Percentiles rank a stretch among this genome's conserved stretches.
Conservation (phyloP, 805 yeast species). For the Nematodospora valgi region DNA sequence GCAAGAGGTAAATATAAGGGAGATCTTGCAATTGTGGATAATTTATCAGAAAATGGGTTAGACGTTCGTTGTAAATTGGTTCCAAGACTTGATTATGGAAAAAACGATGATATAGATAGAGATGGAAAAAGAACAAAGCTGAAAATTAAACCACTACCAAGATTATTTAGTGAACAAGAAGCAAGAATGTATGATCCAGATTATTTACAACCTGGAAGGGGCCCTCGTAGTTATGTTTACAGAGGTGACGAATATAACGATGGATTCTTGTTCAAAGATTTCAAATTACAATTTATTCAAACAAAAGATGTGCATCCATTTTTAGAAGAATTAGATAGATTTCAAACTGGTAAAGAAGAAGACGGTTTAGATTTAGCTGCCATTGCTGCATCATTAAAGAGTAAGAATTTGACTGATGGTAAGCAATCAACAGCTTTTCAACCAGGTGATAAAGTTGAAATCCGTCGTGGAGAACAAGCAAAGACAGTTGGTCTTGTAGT, state of each 20-base stretch:
- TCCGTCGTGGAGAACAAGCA: constrained; percentile 89
- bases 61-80: constrained; percentile 92
- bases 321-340: constrained; percentile 81
- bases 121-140: constrained; percentile 47
- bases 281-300: constrained; percentile 75
- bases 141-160: constrained; percentile 76
- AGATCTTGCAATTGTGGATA: constrained; percentile 90
- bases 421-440: constrained; percentile 54
- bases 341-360: constrained; percentile 69
- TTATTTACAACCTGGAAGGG: constrained; percentile 62
- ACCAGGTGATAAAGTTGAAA: constrained; percentile 92
- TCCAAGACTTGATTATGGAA: constrained; percentile 91
- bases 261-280: constrained; percentile 84
- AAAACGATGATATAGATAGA: constrained; percentile 48
- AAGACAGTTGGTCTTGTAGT: constrained; percentile 80
- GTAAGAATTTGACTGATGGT: constrained; percentile 28
- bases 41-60: constrained; percentile 88
- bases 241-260: constrained; percentile 85
- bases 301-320: constrained; percentile 82
- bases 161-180: constrained; percentile 83
- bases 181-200: constrained; percentile 83
- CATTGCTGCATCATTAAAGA: constrained; percentile 81
- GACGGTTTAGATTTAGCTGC: constrained; percentile 87
- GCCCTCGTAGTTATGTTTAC: constrained; percentile 62
- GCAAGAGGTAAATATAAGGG: constrained; percentile 89